Conservation (phyloP, 176 grass and related monocot species). For the Ensete glaucum region DNA sequence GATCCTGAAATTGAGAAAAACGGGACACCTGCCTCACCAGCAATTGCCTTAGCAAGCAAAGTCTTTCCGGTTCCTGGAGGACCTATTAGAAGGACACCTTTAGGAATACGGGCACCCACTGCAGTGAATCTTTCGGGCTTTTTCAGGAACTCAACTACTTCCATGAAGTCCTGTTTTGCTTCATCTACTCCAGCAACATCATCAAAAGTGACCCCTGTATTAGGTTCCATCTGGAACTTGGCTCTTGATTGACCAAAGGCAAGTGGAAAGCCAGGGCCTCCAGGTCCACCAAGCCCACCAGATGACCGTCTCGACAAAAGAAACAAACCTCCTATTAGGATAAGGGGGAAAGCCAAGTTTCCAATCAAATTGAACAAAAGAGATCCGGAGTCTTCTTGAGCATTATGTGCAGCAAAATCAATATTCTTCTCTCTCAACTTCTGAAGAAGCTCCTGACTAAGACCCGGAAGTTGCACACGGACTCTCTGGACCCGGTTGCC, state of each 20-base stretch:
- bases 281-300: constrained; percentile 81
- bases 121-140: constrained; percentile 95
- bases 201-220: constrained; percentile 93
- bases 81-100: constrained; percentile 95
- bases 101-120: constrained; percentile 93
- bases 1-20: constrained; percentile 97
- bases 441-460: constrained; percentile 95
- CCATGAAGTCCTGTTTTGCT: constrained; percentile 97
- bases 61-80: constrained; percentile 96
- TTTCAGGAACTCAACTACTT: constrained; percentile 97
- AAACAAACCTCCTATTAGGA: constrained; percentile 89
- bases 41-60: constrained; percentile 94
- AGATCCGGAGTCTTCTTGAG: constrained; percentile 85
- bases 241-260: constrained; percentile 80
- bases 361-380: constrained; percentile 92
- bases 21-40: constrained; percentile 93
- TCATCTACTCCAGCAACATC: constrained; percentile 93
- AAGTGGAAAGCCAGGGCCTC: constrained; percentile 85
- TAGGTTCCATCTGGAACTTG: constrained; percentile 99
- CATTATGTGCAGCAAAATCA: constrained; percentile 87
- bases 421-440: constrained; percentile 94
- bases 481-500: constrained; percentile 84
- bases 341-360: constrained; percentile 87
- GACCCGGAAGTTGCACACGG: constrained; percentile 81
- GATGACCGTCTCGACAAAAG: constrained; percentile 74